Percentiles rank a stretch among this genome's conserved stretches.
These are phyloP conservation scores for Juglanconis oblonga DNA, from an alignment of 2,329 filamentous ascomycete species.

Conservation along the genomic window DNA sequence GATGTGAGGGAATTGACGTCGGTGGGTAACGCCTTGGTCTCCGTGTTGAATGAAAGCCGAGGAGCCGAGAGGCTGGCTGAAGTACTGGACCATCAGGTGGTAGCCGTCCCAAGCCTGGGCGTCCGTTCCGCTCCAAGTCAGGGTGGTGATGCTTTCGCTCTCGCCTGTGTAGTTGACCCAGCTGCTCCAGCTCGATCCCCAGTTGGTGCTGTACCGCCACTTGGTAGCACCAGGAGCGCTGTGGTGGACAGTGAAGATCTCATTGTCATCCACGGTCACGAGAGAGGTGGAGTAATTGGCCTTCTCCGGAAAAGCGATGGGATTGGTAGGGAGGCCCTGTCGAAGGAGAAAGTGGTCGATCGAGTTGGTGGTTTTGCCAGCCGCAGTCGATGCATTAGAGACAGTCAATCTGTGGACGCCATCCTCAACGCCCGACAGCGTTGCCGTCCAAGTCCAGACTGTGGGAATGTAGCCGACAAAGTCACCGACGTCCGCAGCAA, in stretches of 20 bases:
- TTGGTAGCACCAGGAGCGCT: slow-evolving; percentile 57
- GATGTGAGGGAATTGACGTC: slow-evolving; percentile 57
- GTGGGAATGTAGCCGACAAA: slow-evolving; percentile 51
- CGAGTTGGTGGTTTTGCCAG: slow-evolving; percentile 43
- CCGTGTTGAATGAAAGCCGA: slow-evolving; percentile 58
- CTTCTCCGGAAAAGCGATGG: slow-evolving; percentile 51
- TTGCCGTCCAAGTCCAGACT: slow-evolving; percentile 43
- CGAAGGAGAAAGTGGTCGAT: slow-evolving; percentile 57
- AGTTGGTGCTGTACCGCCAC: slow-evolving; percentile 61
- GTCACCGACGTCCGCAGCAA: slow-evolving; percentile 24
- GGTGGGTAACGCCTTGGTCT: slow-evolving; percentile 39
- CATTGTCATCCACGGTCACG: slow-evolving; percentile 35
- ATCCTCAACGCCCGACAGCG: slow-evolving; percentile 42
- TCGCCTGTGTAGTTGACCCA: slow-evolving; percentile 55
- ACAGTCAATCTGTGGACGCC: slow-evolving; percentile 58
- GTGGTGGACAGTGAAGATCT: slow-evolving; percentile 46
- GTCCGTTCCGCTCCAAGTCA: slow-evolving; percentile 54
- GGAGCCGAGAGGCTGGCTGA: slow-evolving; percentile 54
- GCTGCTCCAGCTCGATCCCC: slow-evolving; percentile 54
- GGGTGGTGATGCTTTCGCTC: slow-evolving; percentile 44
- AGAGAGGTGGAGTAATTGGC: slow-evolving; percentile 52
- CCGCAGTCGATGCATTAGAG: slow-evolving; percentile 46
- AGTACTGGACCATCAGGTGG: slow-evolving; percentile 62
- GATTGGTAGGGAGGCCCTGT: slow-evolving; percentile 54
- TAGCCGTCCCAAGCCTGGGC: slow-evolving; percentile 57